A percentile compares a stretch with the other conserved stretches of the same genome.
Evolutionary conservation across 495 filamentous ascomycete species (phyloP).

Genomic region (Podospora tetraspora): DNA sequence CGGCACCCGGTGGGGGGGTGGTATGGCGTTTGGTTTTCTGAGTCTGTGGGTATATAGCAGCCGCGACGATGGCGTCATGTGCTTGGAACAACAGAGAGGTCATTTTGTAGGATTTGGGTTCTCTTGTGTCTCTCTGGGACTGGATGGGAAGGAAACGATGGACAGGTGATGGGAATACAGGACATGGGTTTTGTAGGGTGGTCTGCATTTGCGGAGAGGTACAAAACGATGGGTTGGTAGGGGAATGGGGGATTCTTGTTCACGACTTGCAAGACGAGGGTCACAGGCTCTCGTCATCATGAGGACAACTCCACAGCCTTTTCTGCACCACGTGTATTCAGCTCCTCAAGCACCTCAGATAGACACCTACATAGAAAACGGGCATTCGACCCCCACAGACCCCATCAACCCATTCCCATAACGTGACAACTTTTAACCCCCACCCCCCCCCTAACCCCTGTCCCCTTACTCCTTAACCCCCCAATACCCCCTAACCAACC

Average conservation of each 20-base stretch:
- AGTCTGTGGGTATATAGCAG: background rate
- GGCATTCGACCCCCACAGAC: background rate
- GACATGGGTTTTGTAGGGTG: background rate
- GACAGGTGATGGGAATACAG: background rate
- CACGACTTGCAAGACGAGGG: background rate
- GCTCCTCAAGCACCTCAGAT: background rate
- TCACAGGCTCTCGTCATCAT: background rate
- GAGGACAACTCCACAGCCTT: background rate
- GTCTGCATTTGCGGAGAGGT: no score
- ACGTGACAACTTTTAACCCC: background rate
- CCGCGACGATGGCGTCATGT: background rate
- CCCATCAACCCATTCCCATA: background rate
- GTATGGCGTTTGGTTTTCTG: background rate
- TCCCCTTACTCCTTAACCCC: background rate
- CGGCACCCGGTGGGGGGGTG: no score
- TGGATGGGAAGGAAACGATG: background rate
- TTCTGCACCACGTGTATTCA: background rate
- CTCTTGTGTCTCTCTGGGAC: background rate
- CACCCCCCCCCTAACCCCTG: background rate
- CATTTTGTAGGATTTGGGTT: background rate
- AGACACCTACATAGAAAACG: background rate
- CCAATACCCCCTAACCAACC: conserved; percentile 29
- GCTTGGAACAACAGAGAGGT: background rate
- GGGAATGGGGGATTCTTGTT: background rate
- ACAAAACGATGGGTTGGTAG: background rate